These are phyloP conservation scores for Nectriaceae sp. DNA, from an alignment of 2,329 filamentous ascomycete species.

Conservation along the genomic window DNA sequence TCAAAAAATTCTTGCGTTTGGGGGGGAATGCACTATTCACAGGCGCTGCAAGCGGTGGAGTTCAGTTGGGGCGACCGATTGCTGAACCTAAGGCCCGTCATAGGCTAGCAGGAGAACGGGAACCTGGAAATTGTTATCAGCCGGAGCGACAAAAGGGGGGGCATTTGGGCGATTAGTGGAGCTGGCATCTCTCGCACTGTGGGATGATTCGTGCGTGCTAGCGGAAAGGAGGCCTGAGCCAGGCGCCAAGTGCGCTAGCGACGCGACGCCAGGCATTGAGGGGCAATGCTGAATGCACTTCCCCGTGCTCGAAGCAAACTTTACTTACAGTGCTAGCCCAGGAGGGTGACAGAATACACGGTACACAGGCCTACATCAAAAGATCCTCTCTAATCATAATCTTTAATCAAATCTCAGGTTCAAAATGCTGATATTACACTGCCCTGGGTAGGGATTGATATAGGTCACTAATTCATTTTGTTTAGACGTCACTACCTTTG, in stretches of 20 bases:
- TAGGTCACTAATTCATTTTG: too few species aligned
- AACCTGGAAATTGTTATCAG: neutral
- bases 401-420: neutral
- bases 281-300: neutral
- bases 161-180: neutral
- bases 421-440: neutral
- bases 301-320: neutral
- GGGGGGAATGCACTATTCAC: slow-evolving; percentile 12
- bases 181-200: slow-evolving; percentile 18
- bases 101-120: slow-evolving; percentile 7
- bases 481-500: too few species aligned
- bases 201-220: slow-evolving; percentile 16
- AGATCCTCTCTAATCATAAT: neutral
- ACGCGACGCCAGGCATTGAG: too few species aligned
- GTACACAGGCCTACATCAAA: neutral
- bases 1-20: slow-evolving; percentile 35
- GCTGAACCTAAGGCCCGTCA: slow-evolving; percentile 4
- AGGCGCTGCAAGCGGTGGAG: slow-evolving; percentile 25
- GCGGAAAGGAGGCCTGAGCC: slow-evolving; percentile 14
- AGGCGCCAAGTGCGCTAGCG: slow-evolving; percentile 17
- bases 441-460: neutral
- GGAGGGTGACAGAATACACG: neutral
- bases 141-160: slow-evolving; percentile 8
- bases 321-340: neutral
- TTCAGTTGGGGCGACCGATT: slow-evolving; percentile 20